Evolutionary conservation across 768 basidiomycete genomes (phyloP).

Genomic region (Filobasidium floriforme): DNA sequence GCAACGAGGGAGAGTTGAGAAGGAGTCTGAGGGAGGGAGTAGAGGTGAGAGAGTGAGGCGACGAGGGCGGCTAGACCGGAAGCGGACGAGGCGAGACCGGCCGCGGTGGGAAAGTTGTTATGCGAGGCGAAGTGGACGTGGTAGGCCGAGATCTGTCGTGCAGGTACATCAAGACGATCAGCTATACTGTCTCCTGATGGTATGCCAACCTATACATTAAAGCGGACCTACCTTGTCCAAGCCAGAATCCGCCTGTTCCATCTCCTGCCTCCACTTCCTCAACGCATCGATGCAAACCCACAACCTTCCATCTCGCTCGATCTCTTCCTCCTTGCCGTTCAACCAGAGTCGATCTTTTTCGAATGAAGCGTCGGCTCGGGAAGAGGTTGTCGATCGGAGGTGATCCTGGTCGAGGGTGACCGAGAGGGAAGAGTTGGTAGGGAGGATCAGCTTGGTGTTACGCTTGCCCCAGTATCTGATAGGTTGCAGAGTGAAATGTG

Average conservation of each 20-base stretch:
- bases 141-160: constrained; percentile 58
- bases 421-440: constrained; percentile 96
- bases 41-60: constrained; percentile 77
- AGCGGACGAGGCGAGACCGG: constrained; percentile 93
- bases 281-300: constrained; percentile 80
- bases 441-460: constrained; percentile 86
- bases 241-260: constrained; percentile 63
- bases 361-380: constrained; percentile 70
- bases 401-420: constrained; percentile 96
- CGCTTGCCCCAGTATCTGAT: constrained; percentile 97
- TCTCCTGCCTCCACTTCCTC: constrained; percentile 63
- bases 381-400: constrained; percentile 85
- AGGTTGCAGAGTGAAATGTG: neutral
- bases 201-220: neutral
- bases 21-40: constrained; percentile 66
- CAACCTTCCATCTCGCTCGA: constrained; percentile 70
- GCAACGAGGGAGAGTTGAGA: constrained; percentile 86
- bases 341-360: constrained; percentile 77
- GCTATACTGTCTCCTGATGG: neutral
- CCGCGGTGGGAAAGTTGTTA: constrained; percentile 99
- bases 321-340: constrained; percentile 84
- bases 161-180: neutral
- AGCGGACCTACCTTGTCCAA: constrained; percentile 57
- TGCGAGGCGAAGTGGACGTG: constrained; percentile 81
- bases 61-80: constrained; percentile 95